These are phyloP conservation scores for Cyclocybe aegerita DNA, from an alignment of 768 basidiomycete genomes.

Conservation along the genomic window DNA sequence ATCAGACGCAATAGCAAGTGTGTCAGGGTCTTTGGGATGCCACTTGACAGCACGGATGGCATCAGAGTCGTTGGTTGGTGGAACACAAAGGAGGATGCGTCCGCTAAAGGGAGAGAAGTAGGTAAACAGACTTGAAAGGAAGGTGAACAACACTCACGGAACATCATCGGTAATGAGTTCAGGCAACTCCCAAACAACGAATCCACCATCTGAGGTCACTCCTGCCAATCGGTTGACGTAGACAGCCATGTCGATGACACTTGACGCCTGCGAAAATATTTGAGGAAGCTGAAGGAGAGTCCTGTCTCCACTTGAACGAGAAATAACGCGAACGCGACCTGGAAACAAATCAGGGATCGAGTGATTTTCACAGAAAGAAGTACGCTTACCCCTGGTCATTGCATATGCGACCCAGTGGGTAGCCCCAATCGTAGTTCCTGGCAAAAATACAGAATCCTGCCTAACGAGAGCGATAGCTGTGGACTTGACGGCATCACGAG, in stretches of 20 bases:
- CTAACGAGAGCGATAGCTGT: conserved; percentile 88
- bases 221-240: conserved; percentile 81
- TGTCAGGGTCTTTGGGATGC: conserved; percentile 82
- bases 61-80: conserved; percentile 57
- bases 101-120: conserved; percentile 43
- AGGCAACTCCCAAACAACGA: conserved; percentile 87
- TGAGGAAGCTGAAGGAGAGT: conserved; percentile 76
- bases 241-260: conserved; percentile 85
- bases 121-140: conserved; percentile 4
- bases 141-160: conserved; percentile 53
- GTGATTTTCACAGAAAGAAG: neutral
- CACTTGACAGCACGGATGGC: conserved; percentile 83
- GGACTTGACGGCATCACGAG: conserved; percentile 79
- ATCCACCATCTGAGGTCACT: conserved; percentile 85
- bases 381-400: conserved; percentile 71
- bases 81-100: conserved; percentile 64
- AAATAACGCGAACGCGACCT: conserved; percentile 87
- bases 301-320: conserved; percentile 84
- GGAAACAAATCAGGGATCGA: conserved; percentile 1
- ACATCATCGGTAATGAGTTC: conserved; percentile 84
- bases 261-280: conserved; percentile 58
- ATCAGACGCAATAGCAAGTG: conserved; percentile 80
- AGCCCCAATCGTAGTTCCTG: conserved; percentile 86
- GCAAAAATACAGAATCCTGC: conserved; percentile 81
- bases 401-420: conserved; percentile 93